Base-by-base conservation (phyloP, 345 rosid species). In the Brassica carinata region DNA sequence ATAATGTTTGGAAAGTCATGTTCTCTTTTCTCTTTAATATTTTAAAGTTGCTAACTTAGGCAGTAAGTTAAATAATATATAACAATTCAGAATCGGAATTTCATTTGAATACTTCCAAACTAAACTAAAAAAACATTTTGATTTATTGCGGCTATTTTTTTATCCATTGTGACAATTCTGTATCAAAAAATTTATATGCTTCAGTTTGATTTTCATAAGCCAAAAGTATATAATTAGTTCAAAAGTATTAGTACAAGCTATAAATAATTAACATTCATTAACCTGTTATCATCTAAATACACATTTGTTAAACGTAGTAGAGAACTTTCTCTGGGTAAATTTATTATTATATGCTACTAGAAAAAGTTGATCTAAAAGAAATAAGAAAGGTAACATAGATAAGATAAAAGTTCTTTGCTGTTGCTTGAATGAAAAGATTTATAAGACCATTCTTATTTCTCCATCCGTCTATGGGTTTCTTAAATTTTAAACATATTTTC, bases 1-100 rank as follows among this genome's bases (percentile, higher is more conserved):
- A 80, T 80, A 75, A 53, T 64, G 62, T 75, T 75, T 51, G 79
- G 78, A 70, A 80, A 80, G 76, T 74, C 71, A 6, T 34, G 13
- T n/a, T 61, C 78, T 33, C 76, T 23, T 53, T 80, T 75, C 57
- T 17, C 67, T 80, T 68, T 80, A 63, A 53, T 5, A 51, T 66
- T 69, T 58, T 69, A 0, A 51, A 75, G 72, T 64, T 75, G 59
- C 68, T 75, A 63, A 55, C 83, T 75, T 80, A 80, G 71, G 76
- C 36, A 70, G 72, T 80, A 80, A 80, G 83, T 53, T 68, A 74
- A 45, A 65, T 38, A 19, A 14, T 72, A 72, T 66, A 13, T 43
- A 64, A 55, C 29, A 45, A 15, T 77, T 48, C 36, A 30, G 59
- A 77, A 23, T 63, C 38, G 11, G 17, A 53, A 64, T 15, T 78